Base-by-base conservation (phyloP, 495 filamentous ascomycete genomes). In the Daldinia childiae region DNA sequence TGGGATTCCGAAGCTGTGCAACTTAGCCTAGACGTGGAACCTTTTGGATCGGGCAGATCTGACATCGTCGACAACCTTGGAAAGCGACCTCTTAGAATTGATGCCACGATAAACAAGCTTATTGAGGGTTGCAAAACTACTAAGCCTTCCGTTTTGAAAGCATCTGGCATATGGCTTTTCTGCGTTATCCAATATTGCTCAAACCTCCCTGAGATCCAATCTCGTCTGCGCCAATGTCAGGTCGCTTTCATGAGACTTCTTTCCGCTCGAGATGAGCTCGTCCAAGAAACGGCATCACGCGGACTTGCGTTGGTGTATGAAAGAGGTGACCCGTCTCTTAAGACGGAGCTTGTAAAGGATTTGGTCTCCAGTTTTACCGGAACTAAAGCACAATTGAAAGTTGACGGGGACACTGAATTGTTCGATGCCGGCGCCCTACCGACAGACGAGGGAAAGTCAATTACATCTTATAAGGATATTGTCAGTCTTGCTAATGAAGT, bases 381-480 rank as follows among this genome's bases (percentile, higher is more conserved):
- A 1, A 83, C 85, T 26, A 89, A 86, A 3, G 83, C 92, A 4
- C 88, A 89, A 69, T 84, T 97, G 32, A 94, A 90, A 72, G 92
- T 99, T 6, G 91, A 91, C 24, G 88, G 90, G 27, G 92, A 98
- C 51, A 98, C 95, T 0, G 90, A 98, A 78, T 82, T 99, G 5
- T 98, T 98, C 77, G 95, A 97, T 66, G 90, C 92, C n/a, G 95
- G 95, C 12, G 91, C 93, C 5, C 82, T 99, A 6, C 94, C 94
- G 1, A 98, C 94, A 1, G 93, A 93, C 6, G 93, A 97, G 58
- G 93, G 93, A 14, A 90, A 90, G 66, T 94, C 91, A 0, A 85
- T 98, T 72, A 96, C 91, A 14, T 97, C 95, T 0, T 99, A 99
- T 81, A 96, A 93, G 75, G 92, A 98, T 73, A 97, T 99, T 58